phyloP scores from a whole-genome alignment of 108 stramenopile species.

The Schizochytrium sp. region DNA sequence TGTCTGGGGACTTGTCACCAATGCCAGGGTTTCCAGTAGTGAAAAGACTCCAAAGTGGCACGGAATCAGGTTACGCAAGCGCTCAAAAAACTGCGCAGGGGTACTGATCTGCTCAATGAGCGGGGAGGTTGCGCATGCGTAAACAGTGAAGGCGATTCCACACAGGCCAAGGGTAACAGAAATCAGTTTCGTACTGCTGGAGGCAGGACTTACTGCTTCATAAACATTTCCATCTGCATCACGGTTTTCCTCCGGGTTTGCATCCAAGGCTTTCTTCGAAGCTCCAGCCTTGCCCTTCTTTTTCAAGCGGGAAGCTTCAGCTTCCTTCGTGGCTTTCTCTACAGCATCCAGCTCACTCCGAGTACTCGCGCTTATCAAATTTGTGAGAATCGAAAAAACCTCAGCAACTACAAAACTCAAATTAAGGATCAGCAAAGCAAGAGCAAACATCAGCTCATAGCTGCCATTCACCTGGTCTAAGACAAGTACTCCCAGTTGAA shows the following conservation, averaged over 20 bases:
- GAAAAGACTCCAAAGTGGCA: background rate
- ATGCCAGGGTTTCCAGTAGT: background rate
- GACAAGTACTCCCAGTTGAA: background rate
- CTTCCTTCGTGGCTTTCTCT: background rate
- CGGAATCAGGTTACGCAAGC: constrained; percentile 15
- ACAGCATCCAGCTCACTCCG: background rate
- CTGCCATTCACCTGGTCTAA: background rate
- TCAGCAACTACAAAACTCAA: constrained; percentile 4
- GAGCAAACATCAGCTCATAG: background rate
- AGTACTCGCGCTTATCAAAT: background rate
- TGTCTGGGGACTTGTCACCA: background rate
- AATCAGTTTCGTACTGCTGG: background rate
- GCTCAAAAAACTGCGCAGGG: background rate
- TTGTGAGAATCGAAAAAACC: background rate
- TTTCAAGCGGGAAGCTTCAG: background rate
- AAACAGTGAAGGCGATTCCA: background rate
- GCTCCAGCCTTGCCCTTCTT: background rate
- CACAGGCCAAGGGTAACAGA: background rate
- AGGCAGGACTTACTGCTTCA: background rate
- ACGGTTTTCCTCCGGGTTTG: too few species aligned
- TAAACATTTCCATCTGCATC: background rate
- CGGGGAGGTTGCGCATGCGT: constrained; percentile 1
- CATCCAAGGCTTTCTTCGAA: too few species aligned
- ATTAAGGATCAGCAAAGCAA: background rate
- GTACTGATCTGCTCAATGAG: background rate